Conservation (phyloP, 1,139 yeast species). For the Eremothecium sinecaudum region DNA sequence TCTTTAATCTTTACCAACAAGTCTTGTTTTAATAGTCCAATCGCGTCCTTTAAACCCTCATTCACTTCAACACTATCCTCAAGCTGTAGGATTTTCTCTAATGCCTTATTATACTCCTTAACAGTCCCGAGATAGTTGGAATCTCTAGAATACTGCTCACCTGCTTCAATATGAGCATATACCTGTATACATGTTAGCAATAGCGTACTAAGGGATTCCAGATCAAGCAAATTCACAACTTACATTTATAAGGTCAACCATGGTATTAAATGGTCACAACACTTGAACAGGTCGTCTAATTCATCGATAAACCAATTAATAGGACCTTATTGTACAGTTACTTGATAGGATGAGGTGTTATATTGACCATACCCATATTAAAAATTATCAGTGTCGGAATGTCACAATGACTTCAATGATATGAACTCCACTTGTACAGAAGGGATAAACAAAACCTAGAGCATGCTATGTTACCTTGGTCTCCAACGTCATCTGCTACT, state of each 20-base stretch:
- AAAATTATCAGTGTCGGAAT: not conserved
- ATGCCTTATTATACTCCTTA: constrained; percentile 14
- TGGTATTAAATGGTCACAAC: too few species aligned
- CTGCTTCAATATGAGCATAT: constrained; percentile 20
- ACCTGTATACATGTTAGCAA: constrained; percentile 15
- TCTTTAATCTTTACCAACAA: constrained; percentile 14
- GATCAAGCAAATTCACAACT: not conserved
- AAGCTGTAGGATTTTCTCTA: constrained; percentile 9
- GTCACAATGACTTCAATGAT: constrained; percentile 1
- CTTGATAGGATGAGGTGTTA: too few species aligned
- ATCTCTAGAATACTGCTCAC: constrained; percentile 19
- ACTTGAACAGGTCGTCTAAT: too few species aligned
- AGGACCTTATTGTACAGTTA: too few species aligned
- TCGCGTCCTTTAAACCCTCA: constrained; percentile 13
- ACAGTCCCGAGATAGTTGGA: constrained; percentile 16
- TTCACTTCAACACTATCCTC: constrained; percentile 6
- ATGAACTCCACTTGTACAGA: too few species aligned
- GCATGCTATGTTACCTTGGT: too few species aligned
- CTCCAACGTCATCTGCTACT: too few species aligned
- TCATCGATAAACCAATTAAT: too few species aligned
- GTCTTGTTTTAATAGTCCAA: constrained; percentile 18
- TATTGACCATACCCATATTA: too few species aligned
- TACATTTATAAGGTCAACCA: constrained; percentile 1
- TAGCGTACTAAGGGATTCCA: not conserved
- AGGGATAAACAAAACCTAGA: too few species aligned